Percentiles rank a stretch among this genome's conserved stretches.
Conservation (phyloP, 306 rosid species). For the Ochetophila trinervis region DNA sequence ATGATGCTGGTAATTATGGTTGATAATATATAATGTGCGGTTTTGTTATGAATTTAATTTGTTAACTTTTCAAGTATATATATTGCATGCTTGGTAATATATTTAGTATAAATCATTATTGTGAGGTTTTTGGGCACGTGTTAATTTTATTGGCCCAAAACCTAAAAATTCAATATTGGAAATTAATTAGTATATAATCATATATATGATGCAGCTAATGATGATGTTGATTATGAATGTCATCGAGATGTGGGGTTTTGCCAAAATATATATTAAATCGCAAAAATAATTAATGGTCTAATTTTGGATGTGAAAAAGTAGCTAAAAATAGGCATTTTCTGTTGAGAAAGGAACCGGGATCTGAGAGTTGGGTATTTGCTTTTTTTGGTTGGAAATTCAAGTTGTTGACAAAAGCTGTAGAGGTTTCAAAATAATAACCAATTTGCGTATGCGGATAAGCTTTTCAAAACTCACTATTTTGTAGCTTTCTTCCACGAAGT, state of each 20-base stretch:
- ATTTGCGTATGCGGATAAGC: slow-evolving; percentile 24
- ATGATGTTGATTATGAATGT: too few relatives aligned
- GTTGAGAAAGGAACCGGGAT: slow-evolving; percentile 25
- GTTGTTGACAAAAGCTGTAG: slow-evolving; percentile 4
- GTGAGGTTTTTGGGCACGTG: slow-evolving; percentile 4
- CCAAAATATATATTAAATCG: too few relatives aligned
- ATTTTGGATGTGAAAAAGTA: slow-evolving; percentile 2
- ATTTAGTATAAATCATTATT: too few relatives aligned
- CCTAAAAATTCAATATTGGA: not conserved
- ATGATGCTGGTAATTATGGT: slow-evolving; percentile 32
- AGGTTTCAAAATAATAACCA: slow-evolving; percentile 12
- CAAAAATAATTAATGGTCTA: too few relatives aligned
- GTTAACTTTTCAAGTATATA: not conserved
- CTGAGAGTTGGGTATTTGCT: slow-evolving; percentile 1
- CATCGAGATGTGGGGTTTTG: too few relatives aligned
- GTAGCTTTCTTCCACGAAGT: slow-evolving; percentile 22
- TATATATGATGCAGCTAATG: not conserved
- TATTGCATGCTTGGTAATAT: slow-evolving; percentile 3
- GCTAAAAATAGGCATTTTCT: slow-evolving; percentile 28
- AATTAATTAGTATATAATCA: not conserved
- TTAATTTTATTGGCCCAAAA: not conserved
- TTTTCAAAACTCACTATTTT: slow-evolving; percentile 12
- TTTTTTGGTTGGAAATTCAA: not conserved
- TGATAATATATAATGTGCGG: slow-evolving; percentile 25
- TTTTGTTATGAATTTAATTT: slow-evolving; percentile 5